A percentile compares a stretch with the other conserved stretches of the same genome.
phyloP scores from a whole-genome alignment of 129 eudicot genomes.

The Helianthus tuberosus region DNA sequence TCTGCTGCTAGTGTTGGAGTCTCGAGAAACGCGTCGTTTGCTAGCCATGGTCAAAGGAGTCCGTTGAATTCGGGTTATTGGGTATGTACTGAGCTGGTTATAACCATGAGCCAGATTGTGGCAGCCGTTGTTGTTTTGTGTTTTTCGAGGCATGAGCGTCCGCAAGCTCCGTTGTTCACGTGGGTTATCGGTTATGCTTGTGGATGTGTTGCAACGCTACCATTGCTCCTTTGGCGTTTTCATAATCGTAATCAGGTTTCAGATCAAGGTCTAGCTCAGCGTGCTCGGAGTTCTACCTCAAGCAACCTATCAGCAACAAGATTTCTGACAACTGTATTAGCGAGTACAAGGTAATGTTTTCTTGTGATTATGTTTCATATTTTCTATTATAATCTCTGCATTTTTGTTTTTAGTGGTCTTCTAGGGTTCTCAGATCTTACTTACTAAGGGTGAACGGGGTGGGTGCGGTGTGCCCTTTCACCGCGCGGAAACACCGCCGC shows the following conservation, averaged over 20 bases:
- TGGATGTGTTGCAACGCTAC: slow-evolving; percentile 15
- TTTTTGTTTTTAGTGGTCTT: neutral
- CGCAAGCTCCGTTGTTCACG: slow-evolving; percentile 4
- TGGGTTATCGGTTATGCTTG: slow-evolving; percentile 17
- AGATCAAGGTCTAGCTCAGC: slow-evolving; percentile 59
- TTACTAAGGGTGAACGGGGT: too few species aligned
- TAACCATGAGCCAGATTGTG: slow-evolving; percentile 11
- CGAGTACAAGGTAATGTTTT: slow-evolving; percentile 48
- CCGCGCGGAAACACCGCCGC: too few species aligned
- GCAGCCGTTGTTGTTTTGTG: slow-evolving; percentile 18
- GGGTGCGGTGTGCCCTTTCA: too few species aligned
- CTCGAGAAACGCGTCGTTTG: slow-evolving; percentile 53
- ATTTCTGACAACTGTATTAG: slow-evolving; percentile 24
- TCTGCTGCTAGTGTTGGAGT: neutral
- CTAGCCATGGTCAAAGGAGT: slow-evolving; percentile 12
- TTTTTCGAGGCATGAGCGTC: slow-evolving; percentile 13
- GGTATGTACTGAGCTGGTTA: slow-evolving; percentile 9
- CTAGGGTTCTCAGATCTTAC: slow-evolving; percentile 9
- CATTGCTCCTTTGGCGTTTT: slow-evolving; percentile 8
- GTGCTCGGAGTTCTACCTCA: slow-evolving; percentile 27
- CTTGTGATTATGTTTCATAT: slow-evolving; percentile 9
- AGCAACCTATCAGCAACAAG: neutral
- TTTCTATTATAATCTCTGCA: slow-evolving; percentile 9
- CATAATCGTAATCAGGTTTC: slow-evolving; percentile 53
- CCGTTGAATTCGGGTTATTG: slow-evolving; percentile 18